Evolutionary conservation across 176 grass and related monocot species (phyloP).

Genomic region (Triticum turgidum): DNA sequence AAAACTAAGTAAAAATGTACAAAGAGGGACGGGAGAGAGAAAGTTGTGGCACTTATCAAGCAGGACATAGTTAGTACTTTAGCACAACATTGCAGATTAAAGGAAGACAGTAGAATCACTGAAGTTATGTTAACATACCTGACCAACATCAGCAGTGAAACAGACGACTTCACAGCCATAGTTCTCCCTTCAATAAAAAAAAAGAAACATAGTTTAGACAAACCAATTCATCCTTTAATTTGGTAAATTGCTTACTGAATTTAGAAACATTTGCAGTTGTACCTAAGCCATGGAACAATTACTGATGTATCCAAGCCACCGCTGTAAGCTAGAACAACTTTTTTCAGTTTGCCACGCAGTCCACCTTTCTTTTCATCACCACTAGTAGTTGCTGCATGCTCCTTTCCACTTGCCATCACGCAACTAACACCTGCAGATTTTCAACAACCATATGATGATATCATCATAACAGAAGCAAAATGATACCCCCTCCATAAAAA

Average conservation of each 20-base stretch:
- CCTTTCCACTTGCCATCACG: constrained; percentile 47
- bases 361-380: constrained; percentile 38
- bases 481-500: background rate
- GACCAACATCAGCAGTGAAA: constrained; percentile 97
- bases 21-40: background rate
- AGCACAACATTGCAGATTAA: background rate
- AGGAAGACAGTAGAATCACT: background rate
- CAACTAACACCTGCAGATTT: constrained; percentile 55
- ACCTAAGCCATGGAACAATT: constrained; percentile 97
- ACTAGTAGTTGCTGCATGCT: constrained; percentile 17
- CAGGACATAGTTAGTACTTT: background rate
- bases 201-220: background rate
- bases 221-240: background rate
- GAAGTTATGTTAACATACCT: constrained; percentile 51
- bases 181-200: constrained; percentile 67
- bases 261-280: background rate
- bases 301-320: constrained; percentile 97
- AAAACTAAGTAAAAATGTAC: background rate
- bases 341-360: constrained; percentile 76
- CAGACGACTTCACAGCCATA: constrained; percentile 99
- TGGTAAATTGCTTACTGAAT: background rate
- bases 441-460: background rate
- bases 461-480: background rate
- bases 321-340: constrained; percentile 97
- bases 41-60: background rate